A percentile compares a stretch with the other conserved stretches of the same genome.
Evolutionary conservation across 441 rosid species (phyloP).

Genomic region (Croton setiger): DNA sequence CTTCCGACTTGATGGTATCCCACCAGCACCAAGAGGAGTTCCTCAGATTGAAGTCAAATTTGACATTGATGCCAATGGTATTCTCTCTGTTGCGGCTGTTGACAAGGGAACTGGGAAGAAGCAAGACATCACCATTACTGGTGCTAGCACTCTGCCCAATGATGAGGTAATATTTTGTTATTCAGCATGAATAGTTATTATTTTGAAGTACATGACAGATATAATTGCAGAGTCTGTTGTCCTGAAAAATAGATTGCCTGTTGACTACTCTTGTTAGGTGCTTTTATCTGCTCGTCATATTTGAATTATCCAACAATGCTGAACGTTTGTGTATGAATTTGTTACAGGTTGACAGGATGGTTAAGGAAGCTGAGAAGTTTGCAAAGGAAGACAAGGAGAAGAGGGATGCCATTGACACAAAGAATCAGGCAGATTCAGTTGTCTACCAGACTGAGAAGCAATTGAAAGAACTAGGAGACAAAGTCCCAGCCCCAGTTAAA

Average conservation of each 20-base stretch:
- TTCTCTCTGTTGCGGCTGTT: constrained; percentile 75
- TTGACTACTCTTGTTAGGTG: not conserved
- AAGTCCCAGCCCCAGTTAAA: constrained; percentile 71
- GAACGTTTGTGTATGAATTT: not conserved
- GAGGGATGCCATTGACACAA: constrained; percentile 91
- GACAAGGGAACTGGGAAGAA: constrained; percentile 96
- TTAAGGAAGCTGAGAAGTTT: constrained; percentile 75
- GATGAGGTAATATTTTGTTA: constrained; percentile 55
- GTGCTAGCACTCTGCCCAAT: constrained; percentile 92
- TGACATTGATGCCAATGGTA: constrained; percentile 97
- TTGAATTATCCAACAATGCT: too few species aligned
- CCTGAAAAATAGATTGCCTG: not conserved
- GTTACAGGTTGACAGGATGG: constrained; percentile 80
- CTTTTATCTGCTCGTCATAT: not conserved
- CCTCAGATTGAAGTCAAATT: constrained; percentile 95
- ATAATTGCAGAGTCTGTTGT: not conserved
- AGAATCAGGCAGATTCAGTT: constrained; percentile 86
- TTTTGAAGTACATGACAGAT: too few species aligned
- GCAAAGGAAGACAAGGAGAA: constrained; percentile 84
- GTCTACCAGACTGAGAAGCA: constrained; percentile 92
- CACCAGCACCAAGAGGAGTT: constrained; percentile 93
- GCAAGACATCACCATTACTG: constrained; percentile 95
- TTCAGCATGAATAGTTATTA: not conserved
- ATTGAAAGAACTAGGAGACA: constrained; percentile 78
- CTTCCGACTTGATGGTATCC: constrained; percentile 90